Conservation (phyloP, 2,329 filamentous ascomycete genomes). For the Colletotrichum sidae region DNA sequence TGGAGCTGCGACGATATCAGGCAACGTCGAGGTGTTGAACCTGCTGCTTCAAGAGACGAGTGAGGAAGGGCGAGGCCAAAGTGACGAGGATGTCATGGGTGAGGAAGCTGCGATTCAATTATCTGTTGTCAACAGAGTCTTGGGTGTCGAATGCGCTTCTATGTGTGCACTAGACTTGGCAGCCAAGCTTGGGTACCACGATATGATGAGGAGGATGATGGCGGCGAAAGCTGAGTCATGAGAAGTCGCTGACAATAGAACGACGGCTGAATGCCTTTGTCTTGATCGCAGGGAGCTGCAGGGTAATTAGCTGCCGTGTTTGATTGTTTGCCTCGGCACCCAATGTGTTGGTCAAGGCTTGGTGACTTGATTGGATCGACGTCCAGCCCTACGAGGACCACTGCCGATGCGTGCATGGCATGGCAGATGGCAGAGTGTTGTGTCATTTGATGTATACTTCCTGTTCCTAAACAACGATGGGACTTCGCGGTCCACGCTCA, state of each 20-base stretch:
- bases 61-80: background rate
- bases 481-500: background rate
- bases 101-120: conserved; percentile 1
- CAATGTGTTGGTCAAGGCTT: too few species aligned
- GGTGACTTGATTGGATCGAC: background rate
- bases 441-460: background rate
- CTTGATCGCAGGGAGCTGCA: too few species aligned
- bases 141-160: background rate
- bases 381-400: background rate
- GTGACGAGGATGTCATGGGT: background rate
- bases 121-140: background rate
- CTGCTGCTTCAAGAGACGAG: background rate
- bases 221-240: background rate
- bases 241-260: background rate
- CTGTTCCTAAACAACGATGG: background rate
- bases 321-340: too few species aligned
- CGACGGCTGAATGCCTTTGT: background rate
- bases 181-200: conserved; percentile 1
- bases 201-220: background rate
- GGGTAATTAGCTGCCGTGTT: too few species aligned
- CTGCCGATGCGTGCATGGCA: too few species aligned
- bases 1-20: conserved; percentile 1
- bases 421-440: too few species aligned
- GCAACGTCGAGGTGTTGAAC: background rate
- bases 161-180: background rate